phyloP scores from a whole-genome alignment of 306 rosid species.

The Argentina anserina region DNA sequence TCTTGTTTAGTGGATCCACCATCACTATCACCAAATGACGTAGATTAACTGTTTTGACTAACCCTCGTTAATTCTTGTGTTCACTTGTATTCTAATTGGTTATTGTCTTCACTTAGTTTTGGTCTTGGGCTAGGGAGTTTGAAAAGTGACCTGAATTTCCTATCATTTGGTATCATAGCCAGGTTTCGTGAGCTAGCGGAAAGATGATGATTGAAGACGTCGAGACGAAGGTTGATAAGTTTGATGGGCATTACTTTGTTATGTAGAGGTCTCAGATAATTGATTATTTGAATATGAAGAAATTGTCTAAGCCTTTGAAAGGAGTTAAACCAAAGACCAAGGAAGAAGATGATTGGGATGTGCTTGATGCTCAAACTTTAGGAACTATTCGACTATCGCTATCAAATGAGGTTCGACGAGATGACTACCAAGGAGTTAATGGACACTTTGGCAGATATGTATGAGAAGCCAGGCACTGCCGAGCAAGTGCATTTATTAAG shows the following conservation, averaged over 20 bases:
- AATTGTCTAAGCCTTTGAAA: background rate
- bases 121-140: too few relatives aligned
- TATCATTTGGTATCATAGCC: too few relatives aligned
- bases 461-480: background rate
- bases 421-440: background rate
- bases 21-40: too few relatives aligned
- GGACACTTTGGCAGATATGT: background rate
- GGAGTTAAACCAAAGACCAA: background rate
- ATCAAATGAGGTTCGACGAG: background rate
- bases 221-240: background rate
- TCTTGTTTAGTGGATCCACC: too few relatives aligned
- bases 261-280: background rate
- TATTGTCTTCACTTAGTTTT: too few relatives aligned
- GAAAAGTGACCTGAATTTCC: too few relatives aligned
- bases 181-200: background rate
- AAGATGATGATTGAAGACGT: background rate
- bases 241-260: background rate
- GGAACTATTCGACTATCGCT: background rate
- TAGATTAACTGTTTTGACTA: too few relatives aligned
- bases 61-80: too few relatives aligned
- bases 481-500: background rate
- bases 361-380: background rate
- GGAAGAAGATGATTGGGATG: background rate
- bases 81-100: too few relatives aligned
- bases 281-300: too few relatives aligned